Percentiles rank a stretch among this genome's conserved stretches.
Conservation (phyloP, 2,329 filamentous ascomycete genomes). For the Cladobotryum mycophilum region DNA sequence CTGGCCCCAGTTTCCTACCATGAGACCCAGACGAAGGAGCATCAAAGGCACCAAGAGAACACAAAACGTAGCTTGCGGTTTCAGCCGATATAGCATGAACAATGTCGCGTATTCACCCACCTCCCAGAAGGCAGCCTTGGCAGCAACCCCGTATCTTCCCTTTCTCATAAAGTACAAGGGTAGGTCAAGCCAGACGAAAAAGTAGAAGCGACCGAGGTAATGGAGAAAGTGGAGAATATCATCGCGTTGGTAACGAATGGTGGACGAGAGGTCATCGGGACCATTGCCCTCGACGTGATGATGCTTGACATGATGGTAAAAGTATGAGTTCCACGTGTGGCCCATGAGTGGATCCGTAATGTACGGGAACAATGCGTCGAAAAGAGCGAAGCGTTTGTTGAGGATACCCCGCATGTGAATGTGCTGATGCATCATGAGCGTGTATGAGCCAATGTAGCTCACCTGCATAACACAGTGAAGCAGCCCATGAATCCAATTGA, state of each 20-base stretch:
- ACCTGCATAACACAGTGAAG: conserved; percentile 59
- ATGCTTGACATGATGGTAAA: conserved; percentile 80
- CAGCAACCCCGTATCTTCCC: conserved; percentile 47
- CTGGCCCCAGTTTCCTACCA: conserved; percentile 82
- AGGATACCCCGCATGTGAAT: conserved; percentile 72
- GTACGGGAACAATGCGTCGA: conserved; percentile 67
- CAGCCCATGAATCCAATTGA: conserved; percentile 61
- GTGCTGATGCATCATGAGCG: conserved; percentile 78
- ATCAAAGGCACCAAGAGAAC: conserved; percentile 61
- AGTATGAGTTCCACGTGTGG: conserved; percentile 82
- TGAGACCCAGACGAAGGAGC: conserved; percentile 62
- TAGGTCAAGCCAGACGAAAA: conserved; percentile 69
- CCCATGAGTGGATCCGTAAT: conserved; percentile 70
- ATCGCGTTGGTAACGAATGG: conserved; percentile 70
- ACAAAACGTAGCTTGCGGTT: conserved; percentile 54
- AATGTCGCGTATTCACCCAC: conserved; percentile 48
- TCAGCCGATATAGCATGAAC: conserved; percentile 42
- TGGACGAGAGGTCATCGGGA: conserved; percentile 68
- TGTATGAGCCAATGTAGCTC: conserved; percentile 68
- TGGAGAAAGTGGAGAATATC: conserved; percentile 58
- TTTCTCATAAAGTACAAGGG: conserved; percentile 66
- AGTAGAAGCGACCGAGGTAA: conserved; percentile 68
- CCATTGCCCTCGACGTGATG: conserved; percentile 80
- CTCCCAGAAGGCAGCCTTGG: conserved; percentile 57
- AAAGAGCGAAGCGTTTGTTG: conserved; percentile 41